phyloP scores from a whole-genome alignment of 495 filamentous ascomycete species.

The Penicillium chermesinum region DNA sequence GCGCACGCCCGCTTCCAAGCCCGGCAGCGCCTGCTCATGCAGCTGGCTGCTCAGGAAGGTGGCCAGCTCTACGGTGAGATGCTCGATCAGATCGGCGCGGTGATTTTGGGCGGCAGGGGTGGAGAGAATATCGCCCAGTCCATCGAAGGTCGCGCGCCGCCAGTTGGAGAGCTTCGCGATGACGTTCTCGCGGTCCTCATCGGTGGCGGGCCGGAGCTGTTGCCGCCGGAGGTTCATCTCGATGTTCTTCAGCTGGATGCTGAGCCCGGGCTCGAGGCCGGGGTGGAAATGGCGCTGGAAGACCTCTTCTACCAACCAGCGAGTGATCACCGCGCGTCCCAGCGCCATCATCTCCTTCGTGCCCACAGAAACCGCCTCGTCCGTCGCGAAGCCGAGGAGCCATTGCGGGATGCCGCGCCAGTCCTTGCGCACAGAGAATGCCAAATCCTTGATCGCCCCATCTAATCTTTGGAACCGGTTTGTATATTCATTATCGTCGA shows the following conservation, averaged over 20 bases:
- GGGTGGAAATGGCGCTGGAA: constrained; percentile 92
- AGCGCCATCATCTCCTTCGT: constrained; percentile 97
- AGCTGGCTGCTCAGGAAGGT: constrained; percentile 65
- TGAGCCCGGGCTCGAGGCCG: constrained; percentile 67
- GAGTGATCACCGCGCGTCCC: constrained; percentile 82
- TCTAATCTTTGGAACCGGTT: constrained; percentile 89
- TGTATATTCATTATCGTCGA: constrained; percentile 93
- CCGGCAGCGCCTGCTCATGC: constrained; percentile 66
- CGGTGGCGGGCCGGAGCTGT: constrained; percentile 62
- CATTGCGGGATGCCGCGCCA: constrained; percentile 78
- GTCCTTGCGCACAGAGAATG: constrained; percentile 91
- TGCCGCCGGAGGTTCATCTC: constrained; percentile 80
- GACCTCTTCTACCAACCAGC: constrained; percentile 88
- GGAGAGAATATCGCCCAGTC: constrained; percentile 68
- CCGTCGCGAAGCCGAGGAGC: constrained; percentile 72
- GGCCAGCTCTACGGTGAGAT: constrained; percentile 65
- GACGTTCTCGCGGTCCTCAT: constrained; percentile 86
- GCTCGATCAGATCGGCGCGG: constrained; percentile 59
- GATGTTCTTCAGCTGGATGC: constrained; percentile 73
- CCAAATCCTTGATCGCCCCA: constrained; percentile 88
- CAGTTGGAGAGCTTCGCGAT: constrained; percentile 84
- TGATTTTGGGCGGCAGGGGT: constrained; percentile 58
- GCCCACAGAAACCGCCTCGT: constrained; percentile 72
- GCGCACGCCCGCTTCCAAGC: constrained; percentile 71
- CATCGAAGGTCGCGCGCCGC: constrained; percentile 90